Conservation (phyloP, 352 stramenopile species). For the Phytophthora melonis region DNA sequence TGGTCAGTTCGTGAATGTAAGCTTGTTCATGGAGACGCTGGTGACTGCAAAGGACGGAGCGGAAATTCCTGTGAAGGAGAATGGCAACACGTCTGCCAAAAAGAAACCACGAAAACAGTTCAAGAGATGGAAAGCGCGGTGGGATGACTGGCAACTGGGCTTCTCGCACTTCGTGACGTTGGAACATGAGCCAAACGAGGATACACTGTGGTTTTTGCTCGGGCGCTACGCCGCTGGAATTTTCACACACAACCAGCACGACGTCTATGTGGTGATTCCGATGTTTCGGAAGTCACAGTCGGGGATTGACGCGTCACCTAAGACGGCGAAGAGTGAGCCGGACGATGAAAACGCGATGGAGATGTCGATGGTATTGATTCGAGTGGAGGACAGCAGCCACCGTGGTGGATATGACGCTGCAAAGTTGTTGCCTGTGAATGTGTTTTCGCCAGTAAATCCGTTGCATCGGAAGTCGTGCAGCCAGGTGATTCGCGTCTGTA, state of each 20-base stretch:
- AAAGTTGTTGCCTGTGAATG: no score
- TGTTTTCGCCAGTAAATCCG: no score
- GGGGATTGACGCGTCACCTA: no score
- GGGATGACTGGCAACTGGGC: neutral
- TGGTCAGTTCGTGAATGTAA: neutral
- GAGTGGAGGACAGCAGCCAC: no score
- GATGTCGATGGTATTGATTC: no score
- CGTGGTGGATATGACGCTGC: no score
- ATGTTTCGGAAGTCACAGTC: neutral
- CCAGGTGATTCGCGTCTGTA: no score
- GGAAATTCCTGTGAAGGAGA: neutral
- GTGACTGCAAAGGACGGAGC: neutral
- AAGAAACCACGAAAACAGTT: neutral
- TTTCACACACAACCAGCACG: neutral
- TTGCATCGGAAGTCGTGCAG: no score
- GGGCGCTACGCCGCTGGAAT: conserved; percentile 7
- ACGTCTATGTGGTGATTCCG: neutral
- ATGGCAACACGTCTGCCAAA: neutral
- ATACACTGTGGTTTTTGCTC: conserved; percentile 5
- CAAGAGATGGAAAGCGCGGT: neutral
- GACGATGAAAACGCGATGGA: no score
- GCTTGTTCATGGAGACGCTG: neutral
- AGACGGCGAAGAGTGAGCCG: no score
- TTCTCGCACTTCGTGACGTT: conserved; percentile 6
- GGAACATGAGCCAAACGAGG: neutral